Conservation (phyloP, 2,329 filamentous ascomycete species). For the Arthroderma uncinatum region DNA sequence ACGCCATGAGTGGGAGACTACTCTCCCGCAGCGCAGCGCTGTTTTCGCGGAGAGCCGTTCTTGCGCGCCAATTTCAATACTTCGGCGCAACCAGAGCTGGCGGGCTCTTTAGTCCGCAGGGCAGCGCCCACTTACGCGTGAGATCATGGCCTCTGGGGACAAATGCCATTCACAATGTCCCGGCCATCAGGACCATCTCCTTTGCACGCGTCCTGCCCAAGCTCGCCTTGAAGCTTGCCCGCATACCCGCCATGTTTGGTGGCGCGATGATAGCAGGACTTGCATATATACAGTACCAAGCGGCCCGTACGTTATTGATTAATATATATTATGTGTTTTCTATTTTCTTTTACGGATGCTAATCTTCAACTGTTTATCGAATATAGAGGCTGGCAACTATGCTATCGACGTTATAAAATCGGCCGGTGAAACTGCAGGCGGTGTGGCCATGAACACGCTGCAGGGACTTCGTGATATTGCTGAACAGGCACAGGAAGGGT, state of each 20-base stretch:
- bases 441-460: constrained; percentile 58
- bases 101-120: constrained; percentile 57
- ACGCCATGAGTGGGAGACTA: constrained; percentile 60
- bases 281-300: constrained; percentile 94
- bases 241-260: constrained; percentile 83
- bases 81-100: constrained; percentile 48
- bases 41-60: constrained; percentile 51
- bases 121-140: constrained; percentile 45
- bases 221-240: constrained; percentile 76
- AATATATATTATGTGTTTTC: background rate
- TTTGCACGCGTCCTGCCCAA: constrained; percentile 65
- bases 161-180: constrained; percentile 73
- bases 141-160: constrained; percentile 56
- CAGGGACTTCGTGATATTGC: constrained; percentile 63
- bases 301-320: constrained; percentile 54
- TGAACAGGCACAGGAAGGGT: constrained; percentile 67
- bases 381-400: constrained; percentile 60
- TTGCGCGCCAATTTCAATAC: constrained; percentile 54
- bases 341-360: background rate
- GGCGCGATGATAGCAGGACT: constrained; percentile 75
- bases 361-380: background rate
- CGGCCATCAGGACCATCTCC: constrained; percentile 53
- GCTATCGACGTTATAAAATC: constrained; percentile 63
- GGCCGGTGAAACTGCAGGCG: constrained; percentile 60
- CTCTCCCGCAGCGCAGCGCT: constrained; percentile 62